phyloP scores from a whole-genome alignment of 1,139 yeast genomes.

The Kluyveromyces sp. region DNA sequence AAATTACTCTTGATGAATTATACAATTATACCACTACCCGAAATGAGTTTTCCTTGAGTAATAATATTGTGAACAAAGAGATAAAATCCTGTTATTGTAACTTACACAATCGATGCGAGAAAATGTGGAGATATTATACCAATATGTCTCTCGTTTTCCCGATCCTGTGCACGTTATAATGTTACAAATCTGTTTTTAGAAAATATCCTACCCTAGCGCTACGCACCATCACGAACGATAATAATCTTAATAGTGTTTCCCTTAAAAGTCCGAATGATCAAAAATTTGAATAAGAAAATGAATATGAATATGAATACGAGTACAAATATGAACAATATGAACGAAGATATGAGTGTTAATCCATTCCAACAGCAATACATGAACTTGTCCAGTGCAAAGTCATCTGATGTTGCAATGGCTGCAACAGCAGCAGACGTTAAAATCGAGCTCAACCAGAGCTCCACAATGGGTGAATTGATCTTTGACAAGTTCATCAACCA shows the following conservation, averaged over 20 bases:
- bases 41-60: not conserved
- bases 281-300: not conserved
- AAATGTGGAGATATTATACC: too few relatives aligned
- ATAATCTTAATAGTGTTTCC: not conserved
- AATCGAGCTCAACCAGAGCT: not conserved
- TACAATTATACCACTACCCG: not conserved
- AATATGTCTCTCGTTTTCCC: too few relatives aligned
- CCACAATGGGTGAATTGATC: constrained; percentile 37
- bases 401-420: constrained; percentile 4
- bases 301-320: constrained; percentile 4
- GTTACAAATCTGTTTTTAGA: not conserved
- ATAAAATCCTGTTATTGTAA: too few relatives aligned
- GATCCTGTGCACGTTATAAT: not conserved
- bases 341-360: not conserved
- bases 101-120: too few relatives aligned
- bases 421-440: not conserved
- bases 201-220: too few relatives aligned
- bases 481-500: constrained; percentile 32
- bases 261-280: not conserved
- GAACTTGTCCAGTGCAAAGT: not conserved
- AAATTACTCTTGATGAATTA: not conserved
- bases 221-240: not conserved
- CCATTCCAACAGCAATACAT: not conserved
- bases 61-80: not conserved
- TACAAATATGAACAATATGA: not conserved